Evolutionary conservation across 805 yeast species (phyloP).

Genomic region (Nakazawaea anatomiae): DNA sequence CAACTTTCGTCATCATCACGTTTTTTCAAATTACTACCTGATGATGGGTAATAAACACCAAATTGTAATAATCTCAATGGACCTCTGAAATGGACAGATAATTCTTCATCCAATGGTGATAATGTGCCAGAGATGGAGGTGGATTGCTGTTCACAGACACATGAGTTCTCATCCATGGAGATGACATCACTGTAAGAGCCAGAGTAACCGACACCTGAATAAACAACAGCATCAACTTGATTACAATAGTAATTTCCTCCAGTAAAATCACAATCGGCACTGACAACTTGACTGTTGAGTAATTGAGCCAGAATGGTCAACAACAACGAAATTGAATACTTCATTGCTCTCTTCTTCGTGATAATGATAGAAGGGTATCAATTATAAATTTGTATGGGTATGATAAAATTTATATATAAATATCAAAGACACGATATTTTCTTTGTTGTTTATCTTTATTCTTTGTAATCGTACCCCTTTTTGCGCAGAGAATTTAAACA

Average conservation of each 20-base stretch:
- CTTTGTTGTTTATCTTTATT: background rate
- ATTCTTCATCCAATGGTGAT: constrained; percentile 81
- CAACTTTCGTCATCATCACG: constrained; percentile 36
- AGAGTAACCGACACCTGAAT: constrained; percentile 72
- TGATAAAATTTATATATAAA: background rate
- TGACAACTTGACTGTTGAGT: constrained; percentile 10
- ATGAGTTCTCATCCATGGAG: constrained; percentile 51
- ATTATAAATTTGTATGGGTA: too few species aligned
- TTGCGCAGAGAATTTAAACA: background rate
- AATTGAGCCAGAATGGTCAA: constrained; percentile 18
- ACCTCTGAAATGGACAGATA: constrained; percentile 88
- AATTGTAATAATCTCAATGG: constrained; percentile 76
- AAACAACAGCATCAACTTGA: constrained; percentile 58
- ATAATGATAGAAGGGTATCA: background rate
- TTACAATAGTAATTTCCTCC: constrained; percentile 82
- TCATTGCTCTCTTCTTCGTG: constrained; percentile 6
- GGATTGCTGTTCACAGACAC: constrained; percentile 61
- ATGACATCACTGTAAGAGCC: constrained; percentile 83
- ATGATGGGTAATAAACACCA: constrained; percentile 78
- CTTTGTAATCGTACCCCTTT: background rate
- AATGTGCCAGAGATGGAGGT: constrained; percentile 61
- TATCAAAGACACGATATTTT: background rate
- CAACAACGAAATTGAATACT: constrained; percentile 14
- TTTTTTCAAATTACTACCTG: constrained; percentile 30
- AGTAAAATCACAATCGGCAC: constrained; percentile 18